Conservation (phyloP, 306 rosid genomes). For the Adenanthera pavonina region DNA sequence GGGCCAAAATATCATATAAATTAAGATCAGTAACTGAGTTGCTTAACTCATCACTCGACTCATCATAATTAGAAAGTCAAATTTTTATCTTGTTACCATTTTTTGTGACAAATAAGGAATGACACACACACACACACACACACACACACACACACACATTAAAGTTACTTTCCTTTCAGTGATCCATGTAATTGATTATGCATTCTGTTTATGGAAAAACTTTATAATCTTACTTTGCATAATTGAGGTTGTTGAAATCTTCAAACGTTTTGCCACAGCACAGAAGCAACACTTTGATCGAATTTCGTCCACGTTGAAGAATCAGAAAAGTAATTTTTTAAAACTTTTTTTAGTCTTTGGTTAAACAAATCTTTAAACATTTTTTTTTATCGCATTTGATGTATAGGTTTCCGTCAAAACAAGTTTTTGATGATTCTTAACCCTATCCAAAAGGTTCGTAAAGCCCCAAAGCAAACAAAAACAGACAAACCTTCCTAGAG, state of each 20-base stretch:
- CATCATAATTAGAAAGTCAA: neutral
- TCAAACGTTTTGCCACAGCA: neutral
- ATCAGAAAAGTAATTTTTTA: too few species aligned
- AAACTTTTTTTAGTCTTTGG: too few species aligned
- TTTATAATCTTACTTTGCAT: neutral
- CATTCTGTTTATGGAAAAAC: neutral
- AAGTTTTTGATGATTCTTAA: too few species aligned
- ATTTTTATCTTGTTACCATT: neutral
- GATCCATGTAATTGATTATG: neutral
- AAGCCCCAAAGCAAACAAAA: too few species aligned
- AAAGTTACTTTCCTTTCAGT: neutral
- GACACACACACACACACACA: too few species aligned
- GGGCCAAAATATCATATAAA: neutral
- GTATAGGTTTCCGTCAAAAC: too few species aligned
- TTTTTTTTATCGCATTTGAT: too few species aligned
- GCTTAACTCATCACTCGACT: neutral
- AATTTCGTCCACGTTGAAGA: too few species aligned
- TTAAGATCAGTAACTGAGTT: neutral
- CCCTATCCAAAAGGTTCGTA: too few species aligned
- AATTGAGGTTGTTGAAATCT: neutral
- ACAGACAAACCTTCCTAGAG: neutral
- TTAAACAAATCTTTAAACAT: too few species aligned
- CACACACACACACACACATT: too few species aligned
- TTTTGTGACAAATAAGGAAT: too few species aligned
- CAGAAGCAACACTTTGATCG: neutral